Base-by-base conservation (phyloP, 106 monocot species). In the Dactylorhiza incarnata region DNA sequence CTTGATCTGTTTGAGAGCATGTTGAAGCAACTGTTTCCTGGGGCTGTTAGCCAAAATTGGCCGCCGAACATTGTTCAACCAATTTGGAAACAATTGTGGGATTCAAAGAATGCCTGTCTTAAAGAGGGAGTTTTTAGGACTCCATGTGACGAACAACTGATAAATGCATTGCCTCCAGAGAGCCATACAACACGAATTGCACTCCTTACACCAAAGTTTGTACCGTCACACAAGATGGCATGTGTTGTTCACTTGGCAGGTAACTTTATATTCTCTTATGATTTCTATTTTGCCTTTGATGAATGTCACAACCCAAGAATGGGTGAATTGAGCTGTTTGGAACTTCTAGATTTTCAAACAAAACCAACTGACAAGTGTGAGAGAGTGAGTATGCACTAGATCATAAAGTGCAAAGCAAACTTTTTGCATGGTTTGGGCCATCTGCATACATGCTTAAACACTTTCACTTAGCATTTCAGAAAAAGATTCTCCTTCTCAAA, bases 201-300 rank as follows among this genome's bases (percentile, higher is more conserved):
- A 80, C 91, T 94, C 72, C 94, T 99, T 48, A 53, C 74, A 9
- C 99, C 99, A 6, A 94, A 94, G 55, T 81, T 54, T 84, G 85
- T 94, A 50, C 85, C 77, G 17, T 87, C 94, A 12, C 85, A 99
- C 22, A 91, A 94, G 77, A 88, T 94, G 94, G 91, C 99, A 17
- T 99, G 99, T 75, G 89, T 99, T 49, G 89, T 99, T 78, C 99
- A 99, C 83, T 86, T 99, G 10, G 99, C 99, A 89, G 99, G 99
- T 89, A 83, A 70, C 1, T 19, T 80, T 48, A 82, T 65, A 13
- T 73, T 62, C 20, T 73, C 19, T 67, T 12, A 19, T 44, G 29
- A 17, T 63, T 37, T 65, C 29, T 12, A 5, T 62, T 55, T 75
- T 72, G 19, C 37, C 37, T 37, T 37, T 37, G 37, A 37, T 37